Base-by-base conservation (phyloP, 179 eudicot species). In the Silene vulgaris region DNA sequence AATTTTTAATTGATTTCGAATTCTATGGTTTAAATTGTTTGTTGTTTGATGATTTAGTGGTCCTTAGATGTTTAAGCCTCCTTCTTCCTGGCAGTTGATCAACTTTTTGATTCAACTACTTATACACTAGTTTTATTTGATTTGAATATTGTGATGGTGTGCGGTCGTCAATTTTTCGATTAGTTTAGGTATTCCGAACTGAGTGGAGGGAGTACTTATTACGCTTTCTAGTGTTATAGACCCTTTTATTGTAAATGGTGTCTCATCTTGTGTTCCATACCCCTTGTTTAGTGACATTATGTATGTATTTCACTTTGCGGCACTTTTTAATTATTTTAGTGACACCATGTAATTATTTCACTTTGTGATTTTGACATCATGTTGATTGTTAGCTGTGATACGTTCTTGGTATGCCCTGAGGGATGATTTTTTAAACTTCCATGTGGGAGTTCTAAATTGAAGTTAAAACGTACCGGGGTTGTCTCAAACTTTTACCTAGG, bases 51-150 rank as follows among this genome's bases (percentile, higher is more conserved):
- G 32, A 19, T 65, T 64, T 23, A 78, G 43, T 78, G 81, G 82
- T 50, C 45, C 40, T 61, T 56, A 45, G 21, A 62, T 69, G 75
- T 21, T 69, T 5, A 2, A 30, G 28, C 13, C 28, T 56, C 62
- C 56, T 70, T 23, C 4, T 3, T 52, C 17, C 13, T 65, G 76
- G 69, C 13, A 64, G 52, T 35, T 75, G 67, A 16, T 70, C 57
- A 21, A 26, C 72, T 69, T 79, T 70, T 70, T 19, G 13, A 21
- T 63, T 52, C 69, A 40, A 70, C 32, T 52, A 43, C 79, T 71
- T 75, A 64, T 37, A 12, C 72, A 19, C 72, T 69, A 63, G 11
- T 21, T 35, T 50, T 65, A 5, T 14, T 75, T 62, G 69, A 12
- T 75, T 75, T 63, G 60, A 71, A 54, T 52, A 71, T 54, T 52